phyloP scores from a whole-genome alignment of 345 rosid genomes.

The Microcos paniculata region DNA sequence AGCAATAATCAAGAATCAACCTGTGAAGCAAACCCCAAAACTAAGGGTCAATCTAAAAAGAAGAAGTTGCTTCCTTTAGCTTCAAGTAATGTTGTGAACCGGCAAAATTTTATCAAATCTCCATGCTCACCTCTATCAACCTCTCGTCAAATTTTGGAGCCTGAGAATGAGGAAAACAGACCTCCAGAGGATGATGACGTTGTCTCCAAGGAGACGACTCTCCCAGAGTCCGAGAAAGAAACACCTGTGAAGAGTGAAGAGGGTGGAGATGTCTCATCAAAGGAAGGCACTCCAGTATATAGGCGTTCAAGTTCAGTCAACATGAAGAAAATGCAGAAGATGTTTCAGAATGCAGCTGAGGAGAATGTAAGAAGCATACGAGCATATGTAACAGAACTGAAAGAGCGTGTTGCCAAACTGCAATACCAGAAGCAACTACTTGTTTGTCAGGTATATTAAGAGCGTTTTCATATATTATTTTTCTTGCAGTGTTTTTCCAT shows the following conservation, averaged over 20 bases:
- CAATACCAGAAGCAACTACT: conserved; percentile 99
- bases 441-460: conserved; percentile 77
- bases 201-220: conserved; percentile 39
- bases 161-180: conserved; percentile 67
- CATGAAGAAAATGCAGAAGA: conserved; percentile 98
- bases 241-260: conserved; percentile 83
- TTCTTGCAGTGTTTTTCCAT: neutral
- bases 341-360: conserved; percentile 99
- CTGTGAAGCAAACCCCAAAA: conserved; percentile 51
- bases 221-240: conserved; percentile 55
- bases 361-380: conserved; percentile 97
- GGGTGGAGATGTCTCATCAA: conserved; percentile 75
- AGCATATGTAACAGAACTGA: conserved; percentile 87
- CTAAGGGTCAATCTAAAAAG: conserved; percentile 77
- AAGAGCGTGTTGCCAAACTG: conserved; percentile 94
- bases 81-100: conserved; percentile 67
- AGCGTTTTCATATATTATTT: neutral
- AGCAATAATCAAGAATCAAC: conserved; percentile 42
- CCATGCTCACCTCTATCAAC: conserved; percentile 92
- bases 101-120: conserved; percentile 72
- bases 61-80: conserved; percentile 80
- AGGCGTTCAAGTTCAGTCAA: conserved; percentile 85
- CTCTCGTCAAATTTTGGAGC: conserved; percentile 71
- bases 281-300: conserved; percentile 73
- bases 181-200: conserved; percentile 64